Base-by-base conservation (phyloP, 495 filamentous ascomycete genomes). In the Sporormia fimetaria region DNA sequence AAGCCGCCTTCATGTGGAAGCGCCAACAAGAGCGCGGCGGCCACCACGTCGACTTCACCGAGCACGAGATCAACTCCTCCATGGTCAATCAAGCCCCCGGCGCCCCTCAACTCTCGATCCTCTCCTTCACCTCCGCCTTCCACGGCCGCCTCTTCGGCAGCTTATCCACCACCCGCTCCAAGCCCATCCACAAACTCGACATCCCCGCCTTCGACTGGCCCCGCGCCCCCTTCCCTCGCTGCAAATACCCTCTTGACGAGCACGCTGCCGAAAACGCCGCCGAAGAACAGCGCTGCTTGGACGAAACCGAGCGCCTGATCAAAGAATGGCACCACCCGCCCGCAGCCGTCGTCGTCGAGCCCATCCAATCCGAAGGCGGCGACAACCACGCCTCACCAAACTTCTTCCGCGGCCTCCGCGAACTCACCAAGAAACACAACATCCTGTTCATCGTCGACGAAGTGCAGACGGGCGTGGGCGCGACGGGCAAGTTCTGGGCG, bases 201-300 rank as follows among this genome's bases (percentile, higher is more conserved):
- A 98, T 98, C 56, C 90, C 90, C 8, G 85, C 92, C 49, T 98
- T 98, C 57, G 81, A 95, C 67, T 98, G 90, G 90, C 90, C 90
- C 26, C 88, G 94, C 60, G 88, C 92, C 30, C 74, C 84, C 29
- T 98, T 98, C 70, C 90, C 90, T 8, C 47, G 61, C 40, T 69
- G 93, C 51, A 87, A 88, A 63, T 96, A 98, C 67, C 90, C 90
- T 4, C 75, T 96, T 9, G 83, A 87, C 46, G 69, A 86, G 31
- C 74, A 88, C 62, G 78, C 65, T 21, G 72, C 76, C 57, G 87
- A 92, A 58, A 98, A 98, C 61, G 74, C 71, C 15, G 66, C 69
- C 41, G 84, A 85, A 52, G 90, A 98, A 66, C 67, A 78, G 48
- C 81, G 82, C 49, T 85, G 87, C 53, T 77, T 98, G 42, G 76